Base-by-base conservation (phyloP, 2,329 filamentous ascomycete species). In the Byssochlamys sp. region DNA sequence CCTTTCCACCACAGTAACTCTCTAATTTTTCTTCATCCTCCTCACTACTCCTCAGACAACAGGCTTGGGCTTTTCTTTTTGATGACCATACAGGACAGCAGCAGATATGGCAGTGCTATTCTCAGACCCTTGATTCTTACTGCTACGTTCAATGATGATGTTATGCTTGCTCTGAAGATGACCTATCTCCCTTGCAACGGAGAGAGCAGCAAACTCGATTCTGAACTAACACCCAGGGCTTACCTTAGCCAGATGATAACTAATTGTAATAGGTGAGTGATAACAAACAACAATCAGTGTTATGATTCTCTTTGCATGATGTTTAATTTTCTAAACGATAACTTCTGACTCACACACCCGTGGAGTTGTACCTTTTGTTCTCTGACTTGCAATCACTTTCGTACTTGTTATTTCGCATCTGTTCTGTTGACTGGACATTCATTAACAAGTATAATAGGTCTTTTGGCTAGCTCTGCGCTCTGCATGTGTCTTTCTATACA, bases 321-420 rank as follows among this genome's bases (percentile, higher is more conserved):
- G 49, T 51, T 28, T 51, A 51, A 26, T 25, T 51, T 51, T 26
- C 49, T 51, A 28, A 51, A 51, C 25, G 25, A 51, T 51, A 51
- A 51, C 28, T 53, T 19, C 52, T 53, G 52, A 53, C 28, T 35
- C 19, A 25, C 52, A 53, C 52, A 31, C n/a, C 27, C 27, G n/a
- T 53, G 52, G 52, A 53, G 52, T 53, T 6, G n/a, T 29, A 53
- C 52, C 52, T 35, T 53, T 53, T 53, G 52, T 35, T 53, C 52
- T 53, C 52, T 53, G 52, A 53, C 25, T 35, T 25, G 31, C 52
- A 31, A 35, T 24, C 12, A 5, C 7, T 52, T 12, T 35, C 14
- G 19, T 45, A 9, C 39, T 45, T 45, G 39, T 45, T 24, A 45
- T 45, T 45, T 14, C n/a, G n/a, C 4, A 10, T 45, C 6, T 45